phyloP scores from a whole-genome alignment of 2,329 filamentous ascomycete species.

The Pseudogymnoascus sp. region DNA sequence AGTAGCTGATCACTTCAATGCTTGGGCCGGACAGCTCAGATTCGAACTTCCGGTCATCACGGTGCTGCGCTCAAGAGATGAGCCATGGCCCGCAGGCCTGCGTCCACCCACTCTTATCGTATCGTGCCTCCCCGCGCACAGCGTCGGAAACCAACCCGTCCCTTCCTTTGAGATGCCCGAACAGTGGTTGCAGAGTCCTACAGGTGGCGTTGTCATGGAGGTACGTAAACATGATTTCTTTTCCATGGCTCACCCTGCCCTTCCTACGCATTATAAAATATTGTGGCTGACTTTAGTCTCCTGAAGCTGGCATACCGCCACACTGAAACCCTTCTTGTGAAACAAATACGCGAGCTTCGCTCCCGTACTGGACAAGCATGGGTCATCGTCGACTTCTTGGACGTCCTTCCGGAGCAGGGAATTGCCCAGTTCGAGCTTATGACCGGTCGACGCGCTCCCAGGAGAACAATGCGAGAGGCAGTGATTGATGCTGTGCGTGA shows the following conservation, averaged over 20 bases:
- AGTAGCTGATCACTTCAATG: slow-evolving; percentile 59
- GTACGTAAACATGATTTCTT: slow-evolving; percentile 25
- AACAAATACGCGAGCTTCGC: slow-evolving; percentile 50
- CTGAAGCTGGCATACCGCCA: slow-evolving; percentile 52
- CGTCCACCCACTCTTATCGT: slow-evolving; percentile 61
- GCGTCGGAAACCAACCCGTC: slow-evolving; percentile 51
- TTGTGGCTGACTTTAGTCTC: neutral
- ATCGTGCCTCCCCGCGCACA: slow-evolving; percentile 64
- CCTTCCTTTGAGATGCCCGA: slow-evolving; percentile 59
- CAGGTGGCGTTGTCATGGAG: slow-evolving; percentile 66
- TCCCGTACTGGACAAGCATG: slow-evolving; percentile 40
- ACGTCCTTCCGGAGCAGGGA: slow-evolving; percentile 66
- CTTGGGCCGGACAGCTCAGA: slow-evolving; percentile 25
- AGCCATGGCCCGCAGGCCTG: slow-evolving; percentile 54
- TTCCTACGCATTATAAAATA: neutral
- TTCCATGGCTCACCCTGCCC: neutral
- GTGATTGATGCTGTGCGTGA: slow-evolving; percentile 30
- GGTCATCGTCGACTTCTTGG: slow-evolving; percentile 65
- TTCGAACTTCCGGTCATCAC: slow-evolving; percentile 22
- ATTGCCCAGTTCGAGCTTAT: slow-evolving; percentile 74
- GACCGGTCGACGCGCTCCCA: slow-evolving; percentile 60
- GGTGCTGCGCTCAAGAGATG: slow-evolving; percentile 49
- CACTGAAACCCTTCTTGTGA: slow-evolving; percentile 57
- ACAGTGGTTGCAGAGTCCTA: slow-evolving; percentile 60
- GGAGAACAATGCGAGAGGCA: slow-evolving; percentile 59